Evolutionary conservation across 768 basidiomycete genomes (phyloP).

Genomic region (Tricholoma sp.): DNA sequence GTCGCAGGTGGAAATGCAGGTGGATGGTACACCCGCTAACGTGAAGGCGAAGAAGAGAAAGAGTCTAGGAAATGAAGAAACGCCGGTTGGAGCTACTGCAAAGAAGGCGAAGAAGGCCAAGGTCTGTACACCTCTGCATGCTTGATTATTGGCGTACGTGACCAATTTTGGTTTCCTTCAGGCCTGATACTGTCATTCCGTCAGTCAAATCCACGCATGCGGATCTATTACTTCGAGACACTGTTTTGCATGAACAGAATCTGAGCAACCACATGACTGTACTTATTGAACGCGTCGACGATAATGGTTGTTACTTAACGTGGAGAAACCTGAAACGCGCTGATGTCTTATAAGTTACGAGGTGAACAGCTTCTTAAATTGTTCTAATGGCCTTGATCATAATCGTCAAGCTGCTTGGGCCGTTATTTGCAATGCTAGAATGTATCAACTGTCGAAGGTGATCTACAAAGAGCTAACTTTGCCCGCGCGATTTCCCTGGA

Average conservation of each 20-base stretch:
- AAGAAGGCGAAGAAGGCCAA: not conserved
- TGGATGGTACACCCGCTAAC: conserved; percentile 17
- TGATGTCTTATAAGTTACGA: no score
- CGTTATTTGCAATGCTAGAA: conserved; percentile 16
- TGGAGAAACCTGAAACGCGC: no score
- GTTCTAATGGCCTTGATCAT: no score
- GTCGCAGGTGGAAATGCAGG: conserved; percentile 19
- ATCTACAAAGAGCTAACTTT: conserved; percentile 32
- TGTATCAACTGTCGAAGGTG: conserved; percentile 28
- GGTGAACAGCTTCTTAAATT: no score
- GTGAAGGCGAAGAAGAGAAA: conserved; percentile 45
- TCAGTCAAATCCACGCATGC: not conserved
- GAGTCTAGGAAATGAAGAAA: not conserved
- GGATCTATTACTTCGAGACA: no score
- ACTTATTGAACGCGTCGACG: no score
- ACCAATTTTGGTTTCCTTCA: not conserved
- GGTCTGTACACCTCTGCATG: not conserved
- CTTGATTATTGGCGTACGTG: not conserved
- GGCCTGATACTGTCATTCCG: not conserved
- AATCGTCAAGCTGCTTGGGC: conserved; percentile 9
- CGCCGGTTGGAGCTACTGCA: not conserved
- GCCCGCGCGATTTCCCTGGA: conserved; percentile 42
- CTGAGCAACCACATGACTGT: no score
- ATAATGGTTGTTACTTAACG: no score
- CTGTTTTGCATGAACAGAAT: no score